phyloP scores from a whole-genome alignment of 495 filamentous ascomycete genomes.

The Penicillium arizonense region DNA sequence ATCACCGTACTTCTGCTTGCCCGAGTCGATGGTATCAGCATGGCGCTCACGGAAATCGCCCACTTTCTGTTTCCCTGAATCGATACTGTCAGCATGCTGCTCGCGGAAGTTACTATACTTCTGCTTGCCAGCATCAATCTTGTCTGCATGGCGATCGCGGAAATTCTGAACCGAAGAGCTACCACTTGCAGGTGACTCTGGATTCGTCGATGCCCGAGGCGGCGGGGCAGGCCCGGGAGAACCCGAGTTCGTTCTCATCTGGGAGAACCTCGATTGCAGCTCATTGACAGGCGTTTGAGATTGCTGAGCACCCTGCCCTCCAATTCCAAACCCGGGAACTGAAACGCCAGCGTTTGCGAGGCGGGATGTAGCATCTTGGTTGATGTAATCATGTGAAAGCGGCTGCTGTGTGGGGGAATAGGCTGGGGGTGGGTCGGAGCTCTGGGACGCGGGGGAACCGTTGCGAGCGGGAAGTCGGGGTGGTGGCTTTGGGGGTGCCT shows the following conservation, averaged over 20 bases:
- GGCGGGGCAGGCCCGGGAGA: conserved; percentile 28
- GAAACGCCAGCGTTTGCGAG: conserved; percentile 77
- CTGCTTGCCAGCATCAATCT: conserved; percentile 64
- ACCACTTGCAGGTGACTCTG: conserved; percentile 25
- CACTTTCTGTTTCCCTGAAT: conserved; percentile 58
- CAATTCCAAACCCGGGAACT: conserved; percentile 80
- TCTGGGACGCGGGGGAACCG: conserved; percentile 40
- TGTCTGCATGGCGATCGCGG: conserved; percentile 65
- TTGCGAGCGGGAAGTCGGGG: conserved; percentile 75
- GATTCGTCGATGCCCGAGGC: conserved; percentile 47
- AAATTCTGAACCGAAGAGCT: conserved; percentile 57
- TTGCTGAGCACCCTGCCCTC: conserved; percentile 21
- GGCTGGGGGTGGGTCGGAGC: conserved; percentile 52
- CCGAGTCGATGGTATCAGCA: conserved; percentile 64
- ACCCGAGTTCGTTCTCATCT: conserved; percentile 42
- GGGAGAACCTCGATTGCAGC: conserved; percentile 66
- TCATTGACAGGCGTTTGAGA: conserved; percentile 53
- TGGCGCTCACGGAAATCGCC: conserved; percentile 62
- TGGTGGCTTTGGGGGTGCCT: conserved; percentile 53
- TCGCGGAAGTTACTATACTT: conserved; percentile 59
- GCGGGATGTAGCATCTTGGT: conserved; percentile 65
- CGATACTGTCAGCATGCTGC: conserved; percentile 67
- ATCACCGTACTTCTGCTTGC: conserved; percentile 57
- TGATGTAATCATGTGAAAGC: conserved; percentile 49
- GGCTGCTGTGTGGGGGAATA: conserved; percentile 38